These are phyloP conservation scores for Penicillium desertorum DNA, from an alignment of 495 filamentous ascomycete genomes.

Conservation along the genomic window DNA sequence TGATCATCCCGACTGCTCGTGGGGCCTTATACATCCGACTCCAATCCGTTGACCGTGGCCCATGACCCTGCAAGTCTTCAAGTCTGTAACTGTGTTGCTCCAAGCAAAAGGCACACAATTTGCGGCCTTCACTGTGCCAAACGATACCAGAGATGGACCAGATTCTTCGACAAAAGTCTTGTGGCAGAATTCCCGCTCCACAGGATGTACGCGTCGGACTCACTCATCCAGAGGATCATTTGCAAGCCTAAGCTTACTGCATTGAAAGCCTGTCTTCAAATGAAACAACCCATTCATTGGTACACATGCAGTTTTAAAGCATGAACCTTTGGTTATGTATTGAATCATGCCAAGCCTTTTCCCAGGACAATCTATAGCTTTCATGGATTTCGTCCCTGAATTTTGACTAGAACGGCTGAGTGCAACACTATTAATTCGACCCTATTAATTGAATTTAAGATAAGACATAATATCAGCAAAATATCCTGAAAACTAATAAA, in stretches of 20 bases:
- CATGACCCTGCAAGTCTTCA: not conserved
- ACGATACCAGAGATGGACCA: not conserved
- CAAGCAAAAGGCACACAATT: not conserved
- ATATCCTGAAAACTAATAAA: not conserved
- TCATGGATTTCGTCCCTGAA: not conserved
- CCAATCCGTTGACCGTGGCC: not conserved
- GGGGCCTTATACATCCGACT: not conserved
- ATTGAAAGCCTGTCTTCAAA: no score
- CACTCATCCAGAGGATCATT: not conserved
- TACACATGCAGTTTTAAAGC: not conserved
- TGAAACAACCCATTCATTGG: not conserved
- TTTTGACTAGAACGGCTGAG: not conserved
- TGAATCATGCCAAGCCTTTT: not conserved
- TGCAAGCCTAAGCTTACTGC: not conserved
- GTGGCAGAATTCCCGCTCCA: not conserved
- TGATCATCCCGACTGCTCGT: not conserved
- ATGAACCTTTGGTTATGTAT: not conserved
- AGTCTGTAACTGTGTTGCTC: not conserved
- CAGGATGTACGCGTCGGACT: not conserved
- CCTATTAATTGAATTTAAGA: not conserved
- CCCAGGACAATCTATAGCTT: conserved; percentile 1
- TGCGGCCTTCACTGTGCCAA: not conserved
- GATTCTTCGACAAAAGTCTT: not conserved
- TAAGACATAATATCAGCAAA: not conserved
- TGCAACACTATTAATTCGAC: not conserved